phyloP scores from a whole-genome alignment of 345 rosid genomes.

The Sapria himalayana region DNA sequence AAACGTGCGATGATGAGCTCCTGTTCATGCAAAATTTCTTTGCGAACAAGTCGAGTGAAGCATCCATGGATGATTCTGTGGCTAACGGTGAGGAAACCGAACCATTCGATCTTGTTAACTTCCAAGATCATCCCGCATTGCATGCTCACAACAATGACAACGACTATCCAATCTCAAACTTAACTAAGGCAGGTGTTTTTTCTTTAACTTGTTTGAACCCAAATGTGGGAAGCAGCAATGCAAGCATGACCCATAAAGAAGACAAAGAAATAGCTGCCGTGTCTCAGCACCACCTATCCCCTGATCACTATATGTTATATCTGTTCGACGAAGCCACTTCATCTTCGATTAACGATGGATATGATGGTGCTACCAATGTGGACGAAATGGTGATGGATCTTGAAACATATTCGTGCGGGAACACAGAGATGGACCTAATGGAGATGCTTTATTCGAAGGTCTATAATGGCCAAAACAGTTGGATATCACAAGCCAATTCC shows the following conservation, averaged over 20 bases:
- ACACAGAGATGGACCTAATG: constrained; percentile 72
- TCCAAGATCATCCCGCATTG: constrained; percentile 7
- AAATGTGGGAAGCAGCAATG: too few species aligned
- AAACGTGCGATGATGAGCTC: constrained; percentile 42
- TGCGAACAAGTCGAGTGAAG: constrained; percentile 15
- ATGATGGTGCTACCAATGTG: constrained; percentile 4
- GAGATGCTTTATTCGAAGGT: constrained; percentile 94
- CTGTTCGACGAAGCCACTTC: constrained; percentile 37
- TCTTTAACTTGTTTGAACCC: too few species aligned
- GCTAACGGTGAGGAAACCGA: constrained; percentile 3
- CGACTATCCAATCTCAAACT: constrained; percentile 4
- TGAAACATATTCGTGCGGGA: constrained; percentile 14
- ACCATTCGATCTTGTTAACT: constrained; percentile 3
- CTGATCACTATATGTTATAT: constrained; percentile 42
- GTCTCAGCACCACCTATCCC: constrained; percentile 15
- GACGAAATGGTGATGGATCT: constrained; percentile 11
- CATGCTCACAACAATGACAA: constrained; percentile 5
- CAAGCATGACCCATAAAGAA: too few species aligned
- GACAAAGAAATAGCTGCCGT: too few species aligned
- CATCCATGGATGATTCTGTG: too few species aligned
- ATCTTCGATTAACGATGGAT: constrained; percentile 7
- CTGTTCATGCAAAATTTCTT: constrained; percentile 46
- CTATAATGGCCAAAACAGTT: too few species aligned
- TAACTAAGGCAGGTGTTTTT: too few species aligned
- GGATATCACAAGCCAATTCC: too few species aligned